Base-by-base conservation (phyloP, 768 basidiomycete genomes). In the Thelephora aurantiotincta region DNA sequence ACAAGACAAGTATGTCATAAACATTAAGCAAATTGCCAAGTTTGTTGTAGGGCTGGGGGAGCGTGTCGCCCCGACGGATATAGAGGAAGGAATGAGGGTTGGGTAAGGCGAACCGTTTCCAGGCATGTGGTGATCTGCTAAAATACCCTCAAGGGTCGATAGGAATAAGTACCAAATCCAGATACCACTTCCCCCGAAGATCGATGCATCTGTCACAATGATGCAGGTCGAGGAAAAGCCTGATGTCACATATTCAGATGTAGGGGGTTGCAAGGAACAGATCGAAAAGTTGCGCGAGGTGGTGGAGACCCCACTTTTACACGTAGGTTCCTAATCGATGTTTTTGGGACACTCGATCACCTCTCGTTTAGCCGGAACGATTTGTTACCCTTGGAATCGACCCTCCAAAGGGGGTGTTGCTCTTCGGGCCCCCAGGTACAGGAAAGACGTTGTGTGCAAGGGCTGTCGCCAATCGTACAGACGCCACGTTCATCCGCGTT, bases 61-160 rank as follows among this genome's bases (percentile, higher is more conserved):
- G 55, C 82, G 91, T 36, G 92, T 99, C 1, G 89, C 96, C 19
- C 88, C 92, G 11, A 96, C 94, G 2, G 96, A 99, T 68, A 92
- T 99, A 46, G 96, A 99, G 63, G 96, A 99, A 70, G 96, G 96
- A n/a, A 99, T 99, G 96, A 83, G 96, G 47, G 96, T 99, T 35
- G 96, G 94, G 94, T 97, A 60, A 60, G 88, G 69, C 11, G 5
- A 26, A 48, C 43, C 13, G 6, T 33, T 6, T 23, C 13, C 11
- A 18, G n/a, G 34, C 11, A 11, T 35, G 18, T 7, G 35, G 11
- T 23, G 12, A 33, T 3, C 41, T 38, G 36, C 33, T 53, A 22
- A 48, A 30, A 19, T 35, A n/a, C 46, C 44, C 19, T 35, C 12
- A 55, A 96, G 92, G 41, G 93, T 97, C 45, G 92, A 94, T 65